Evolutionary conservation across 257 asterid species (phyloP).

Genomic region (Nicotiana tabacum): DNA sequence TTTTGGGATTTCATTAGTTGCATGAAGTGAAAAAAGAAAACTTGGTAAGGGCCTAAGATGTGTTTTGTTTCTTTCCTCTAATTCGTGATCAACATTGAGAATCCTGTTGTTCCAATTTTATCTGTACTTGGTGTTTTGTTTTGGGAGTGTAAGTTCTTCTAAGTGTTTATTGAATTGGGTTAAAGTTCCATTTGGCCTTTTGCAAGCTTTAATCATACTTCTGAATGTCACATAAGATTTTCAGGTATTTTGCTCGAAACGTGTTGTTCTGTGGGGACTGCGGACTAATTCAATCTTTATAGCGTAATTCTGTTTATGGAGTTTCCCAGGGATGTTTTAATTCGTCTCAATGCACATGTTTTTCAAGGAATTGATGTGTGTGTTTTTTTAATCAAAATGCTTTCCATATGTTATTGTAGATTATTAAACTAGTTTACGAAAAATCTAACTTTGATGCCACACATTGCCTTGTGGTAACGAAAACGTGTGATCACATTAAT

Average conservation of each 20-base stretch:
- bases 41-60: neutral
- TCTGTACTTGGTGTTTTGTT: too few species aligned
- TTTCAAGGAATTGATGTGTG: neutral
- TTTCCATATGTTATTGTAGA: neutral
- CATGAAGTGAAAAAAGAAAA: neutral
- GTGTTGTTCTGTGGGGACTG: neutral
- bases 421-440: neutral
- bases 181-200: neutral
- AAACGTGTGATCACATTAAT: neutral
- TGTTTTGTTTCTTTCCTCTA: neutral
- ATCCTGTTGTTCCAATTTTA: neutral
- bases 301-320: neutral
- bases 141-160: too few species aligned
- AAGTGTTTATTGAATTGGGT: too few species aligned
- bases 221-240: neutral
- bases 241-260: neutral
- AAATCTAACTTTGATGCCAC: neutral
- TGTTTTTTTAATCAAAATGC: neutral
- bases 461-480: neutral
- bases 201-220: neutral
- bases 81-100: neutral
- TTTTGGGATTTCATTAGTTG: neutral
- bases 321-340: neutral
- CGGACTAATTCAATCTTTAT: neutral
- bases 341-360: neutral